These are phyloP conservation scores for Marasmius oreades DNA, from an alignment of 1,284 basidiomycete genomes.

Conservation along the genomic window DNA sequence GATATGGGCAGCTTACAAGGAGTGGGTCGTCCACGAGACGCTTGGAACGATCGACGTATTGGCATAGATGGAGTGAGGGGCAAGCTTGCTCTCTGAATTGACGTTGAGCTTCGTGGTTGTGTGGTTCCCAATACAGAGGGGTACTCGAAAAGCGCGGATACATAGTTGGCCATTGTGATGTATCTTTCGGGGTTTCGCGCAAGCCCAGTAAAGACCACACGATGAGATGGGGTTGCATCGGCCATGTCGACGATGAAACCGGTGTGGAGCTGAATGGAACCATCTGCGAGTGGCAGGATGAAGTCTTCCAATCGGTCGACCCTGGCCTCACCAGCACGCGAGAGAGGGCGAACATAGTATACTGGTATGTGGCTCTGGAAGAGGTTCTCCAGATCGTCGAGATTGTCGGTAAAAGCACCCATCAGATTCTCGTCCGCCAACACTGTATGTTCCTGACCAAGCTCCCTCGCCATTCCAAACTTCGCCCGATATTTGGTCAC, in stretches of 20 bases:
- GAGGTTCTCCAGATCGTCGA: neutral
- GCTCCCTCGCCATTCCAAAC: neutral
- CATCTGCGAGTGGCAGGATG: neutral
- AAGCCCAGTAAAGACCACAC: neutral
- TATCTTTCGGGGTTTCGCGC: neutral
- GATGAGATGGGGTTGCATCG: neutral
- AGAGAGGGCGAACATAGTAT: neutral
- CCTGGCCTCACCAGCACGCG: neutral
- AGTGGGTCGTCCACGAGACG: neutral
- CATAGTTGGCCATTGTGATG: neutral
- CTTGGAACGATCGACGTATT: neutral
- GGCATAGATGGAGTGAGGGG: too few relatives aligned
- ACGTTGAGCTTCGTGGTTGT: neutral
- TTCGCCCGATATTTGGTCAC: neutral
- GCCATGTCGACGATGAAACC: neutral
- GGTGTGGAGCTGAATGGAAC: neutral
- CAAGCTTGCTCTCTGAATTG: neutral
- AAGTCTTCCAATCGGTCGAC: neutral
- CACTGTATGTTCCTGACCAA: neutral
- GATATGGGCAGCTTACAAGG: neutral
- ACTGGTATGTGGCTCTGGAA: constrained; percentile 1
- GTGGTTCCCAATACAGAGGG: neutral
- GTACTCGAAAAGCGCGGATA: neutral
- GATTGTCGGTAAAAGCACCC: constrained; percentile 1
- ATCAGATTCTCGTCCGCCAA: neutral